Conservation (phyloP, 163 green algal species). For the Scenedesmus sp. region DNA sequence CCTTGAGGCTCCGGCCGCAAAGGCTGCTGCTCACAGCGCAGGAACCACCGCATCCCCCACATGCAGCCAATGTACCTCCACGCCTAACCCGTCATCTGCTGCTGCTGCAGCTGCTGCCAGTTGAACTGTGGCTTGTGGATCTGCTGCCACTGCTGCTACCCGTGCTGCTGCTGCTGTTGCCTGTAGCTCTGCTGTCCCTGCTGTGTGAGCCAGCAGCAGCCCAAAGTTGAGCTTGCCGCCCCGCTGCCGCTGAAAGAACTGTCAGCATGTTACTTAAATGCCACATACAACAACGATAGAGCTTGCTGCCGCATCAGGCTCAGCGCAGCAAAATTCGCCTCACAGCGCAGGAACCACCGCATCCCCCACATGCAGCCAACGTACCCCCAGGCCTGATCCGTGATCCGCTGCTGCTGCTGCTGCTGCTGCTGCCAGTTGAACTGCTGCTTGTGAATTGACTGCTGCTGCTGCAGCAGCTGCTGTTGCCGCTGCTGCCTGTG, state of each 20-base stretch:
- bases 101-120: neutral
- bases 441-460: neutral
- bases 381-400: neutral
- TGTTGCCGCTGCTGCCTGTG: neutral
- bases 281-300: neutral
- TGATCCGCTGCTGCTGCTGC: neutral
- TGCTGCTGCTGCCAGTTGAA: neutral
- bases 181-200: neutral
- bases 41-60: neutral
- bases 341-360: neutral
- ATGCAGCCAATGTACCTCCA: neutral
- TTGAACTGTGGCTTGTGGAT: neutral
- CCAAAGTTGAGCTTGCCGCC: constrained; percentile 79
- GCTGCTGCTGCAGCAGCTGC: neutral
- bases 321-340: neutral
- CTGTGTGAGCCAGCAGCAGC: constrained; percentile 60
- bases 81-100: neutral
- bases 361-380: neutral
- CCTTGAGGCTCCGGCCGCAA: neutral
- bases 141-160: neutral
- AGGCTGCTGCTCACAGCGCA: neutral
- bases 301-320: neutral
- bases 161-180: neutral
- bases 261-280: too few relatives aligned
- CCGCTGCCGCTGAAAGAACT: constrained; percentile 56